Evolutionary conservation across 108 stramenopile genomes (phyloP).

Genomic region (Cyclotella sp.): DNA sequence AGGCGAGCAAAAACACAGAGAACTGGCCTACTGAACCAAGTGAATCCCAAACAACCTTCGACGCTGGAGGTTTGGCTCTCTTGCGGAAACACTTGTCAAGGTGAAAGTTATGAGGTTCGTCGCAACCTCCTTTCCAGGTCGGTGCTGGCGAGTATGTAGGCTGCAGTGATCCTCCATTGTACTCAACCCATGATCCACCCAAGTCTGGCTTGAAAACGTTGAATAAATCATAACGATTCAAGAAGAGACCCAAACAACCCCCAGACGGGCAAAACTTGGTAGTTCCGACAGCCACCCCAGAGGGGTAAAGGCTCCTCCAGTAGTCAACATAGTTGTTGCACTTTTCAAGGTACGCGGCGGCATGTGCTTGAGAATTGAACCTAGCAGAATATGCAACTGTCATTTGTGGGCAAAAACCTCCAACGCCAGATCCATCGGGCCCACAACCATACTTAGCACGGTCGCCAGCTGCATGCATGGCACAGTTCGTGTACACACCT

Average conservation of each 20-base stretch:
- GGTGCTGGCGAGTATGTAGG: slow-evolving; percentile 89
- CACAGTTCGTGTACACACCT: slow-evolving; percentile 82
- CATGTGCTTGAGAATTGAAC: slow-evolving; percentile 68
- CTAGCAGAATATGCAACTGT: slow-evolving; percentile 75
- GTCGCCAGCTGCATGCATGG: slow-evolving; percentile 91
- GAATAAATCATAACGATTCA: slow-evolving; percentile 88
- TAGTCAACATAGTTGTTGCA: slow-evolving; percentile 91
- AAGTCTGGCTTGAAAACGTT: slow-evolving; percentile 89
- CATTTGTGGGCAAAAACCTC: slow-evolving; percentile 92
- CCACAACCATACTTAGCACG: slow-evolving; percentile 87
- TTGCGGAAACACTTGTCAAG: slow-evolving; percentile 86
- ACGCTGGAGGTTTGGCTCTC: slow-evolving; percentile 67
- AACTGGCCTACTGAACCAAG: slow-evolving; percentile 85
- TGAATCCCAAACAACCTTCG: slow-evolving; percentile 84
- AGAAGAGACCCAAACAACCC: slow-evolving; percentile 85
- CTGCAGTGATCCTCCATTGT: slow-evolving; percentile 78
- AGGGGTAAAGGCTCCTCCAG: slow-evolving; percentile 84
- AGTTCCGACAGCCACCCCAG: slow-evolving; percentile 90
- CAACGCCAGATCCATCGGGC: slow-evolving; percentile 58
- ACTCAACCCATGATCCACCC: slow-evolving; percentile 89
- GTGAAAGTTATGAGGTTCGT: slow-evolving; percentile 83
- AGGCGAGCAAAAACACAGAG: slow-evolving; percentile 73
- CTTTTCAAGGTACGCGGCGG: slow-evolving; percentile 73
- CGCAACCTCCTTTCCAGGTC: slow-evolving; percentile 86
- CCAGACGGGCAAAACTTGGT: slow-evolving; percentile 73